Percentiles rank a stretch among this genome's conserved stretches.
Conservation (phyloP, 257 asterid species). For the Haberlea rhodopensis region DNA sequence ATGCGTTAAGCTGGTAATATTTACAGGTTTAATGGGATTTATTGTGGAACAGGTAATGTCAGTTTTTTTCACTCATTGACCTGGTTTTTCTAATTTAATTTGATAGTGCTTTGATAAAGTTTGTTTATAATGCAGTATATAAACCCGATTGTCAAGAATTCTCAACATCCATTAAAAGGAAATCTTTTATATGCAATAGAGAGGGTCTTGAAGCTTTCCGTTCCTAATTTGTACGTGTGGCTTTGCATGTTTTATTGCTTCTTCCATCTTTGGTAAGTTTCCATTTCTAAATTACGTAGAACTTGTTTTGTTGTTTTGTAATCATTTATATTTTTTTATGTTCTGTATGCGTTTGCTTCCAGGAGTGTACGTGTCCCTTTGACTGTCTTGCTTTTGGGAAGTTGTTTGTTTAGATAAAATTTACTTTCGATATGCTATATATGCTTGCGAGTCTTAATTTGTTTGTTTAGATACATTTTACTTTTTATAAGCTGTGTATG, state of each 20-base stretch:
- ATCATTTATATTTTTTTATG: constrained; percentile 14
- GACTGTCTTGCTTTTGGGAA: constrained; percentile 21
- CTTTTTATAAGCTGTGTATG: constrained; percentile 3
- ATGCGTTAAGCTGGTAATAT: constrained; percentile 75
- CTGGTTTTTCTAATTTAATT: constrained; percentile 12
- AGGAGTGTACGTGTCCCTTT: constrained; percentile 16
- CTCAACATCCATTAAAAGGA: constrained; percentile 95
- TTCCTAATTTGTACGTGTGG: constrained; percentile 97
- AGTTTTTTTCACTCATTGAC: constrained; percentile 23
- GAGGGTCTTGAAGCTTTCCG: constrained; percentile 96
- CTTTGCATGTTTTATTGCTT: constrained; percentile 98
- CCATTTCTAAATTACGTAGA: constrained; percentile 24
- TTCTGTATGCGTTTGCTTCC: constrained; percentile 23
- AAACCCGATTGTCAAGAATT: constrained; percentile 86
- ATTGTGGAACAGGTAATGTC: constrained; percentile 81
- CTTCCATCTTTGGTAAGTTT: constrained; percentile 90
- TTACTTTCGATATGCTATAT: neutral
- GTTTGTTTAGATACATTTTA: neutral
- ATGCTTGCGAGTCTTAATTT: neutral
- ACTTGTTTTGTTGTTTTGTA: constrained; percentile 10
- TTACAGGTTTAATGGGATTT: constrained; percentile 91
- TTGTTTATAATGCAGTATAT: constrained; percentile 69
- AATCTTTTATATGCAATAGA: constrained; percentile 77
- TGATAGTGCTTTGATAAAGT: constrained; percentile 7
- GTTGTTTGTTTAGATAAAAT: constrained; percentile 1